Conservation (phyloP, 768 basidiomycete species). For the Kwoniella bestiolae region DNA sequence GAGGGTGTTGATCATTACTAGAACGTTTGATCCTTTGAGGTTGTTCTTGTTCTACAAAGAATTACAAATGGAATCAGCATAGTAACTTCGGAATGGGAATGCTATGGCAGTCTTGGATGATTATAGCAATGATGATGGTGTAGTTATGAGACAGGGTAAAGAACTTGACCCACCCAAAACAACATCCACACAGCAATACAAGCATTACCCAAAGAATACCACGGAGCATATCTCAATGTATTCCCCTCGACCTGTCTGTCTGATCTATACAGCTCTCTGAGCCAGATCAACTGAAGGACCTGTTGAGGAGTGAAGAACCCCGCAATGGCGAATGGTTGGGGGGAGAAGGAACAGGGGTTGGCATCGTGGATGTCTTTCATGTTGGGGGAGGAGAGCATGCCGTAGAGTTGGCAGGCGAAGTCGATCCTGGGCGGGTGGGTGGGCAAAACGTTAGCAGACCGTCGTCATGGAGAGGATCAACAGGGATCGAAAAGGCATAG, state of each 20-base stretch:
- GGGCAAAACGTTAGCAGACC: no score
- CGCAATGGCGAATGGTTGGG: constrained; percentile 52
- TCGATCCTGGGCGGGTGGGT: constrained; percentile 33
- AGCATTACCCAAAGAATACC: constrained; percentile 50
- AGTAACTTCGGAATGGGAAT: no score
- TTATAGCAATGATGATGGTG: background rate
- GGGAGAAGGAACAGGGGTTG: constrained; percentile 49
- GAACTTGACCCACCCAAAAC: constrained; percentile 47
- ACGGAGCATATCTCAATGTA: constrained; percentile 39
- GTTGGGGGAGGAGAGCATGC: constrained; percentile 48
- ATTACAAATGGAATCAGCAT: no score
- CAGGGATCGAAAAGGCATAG: no score
- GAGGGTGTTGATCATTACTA: constrained; percentile 52
- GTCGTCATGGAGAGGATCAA: no score
- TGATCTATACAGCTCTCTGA: constrained; percentile 44
- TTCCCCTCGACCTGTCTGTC: constrained; percentile 39
- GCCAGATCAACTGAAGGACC: constrained; percentile 51
- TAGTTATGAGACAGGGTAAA: background rate
- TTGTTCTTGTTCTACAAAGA: constrained; percentile 42
- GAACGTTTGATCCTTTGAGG: constrained; percentile 47
- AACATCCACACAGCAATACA: constrained; percentile 53
- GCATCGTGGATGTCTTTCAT: constrained; percentile 53
- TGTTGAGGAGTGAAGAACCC: constrained; percentile 53
- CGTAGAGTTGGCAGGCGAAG: constrained; percentile 46
- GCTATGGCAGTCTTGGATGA: no score